Percentiles rank a stretch among this genome's conserved stretches.
Conservation (phyloP, 2,329 filamentous ascomycete genomes). For the Stagonosporopsis rhizophila region DNA sequence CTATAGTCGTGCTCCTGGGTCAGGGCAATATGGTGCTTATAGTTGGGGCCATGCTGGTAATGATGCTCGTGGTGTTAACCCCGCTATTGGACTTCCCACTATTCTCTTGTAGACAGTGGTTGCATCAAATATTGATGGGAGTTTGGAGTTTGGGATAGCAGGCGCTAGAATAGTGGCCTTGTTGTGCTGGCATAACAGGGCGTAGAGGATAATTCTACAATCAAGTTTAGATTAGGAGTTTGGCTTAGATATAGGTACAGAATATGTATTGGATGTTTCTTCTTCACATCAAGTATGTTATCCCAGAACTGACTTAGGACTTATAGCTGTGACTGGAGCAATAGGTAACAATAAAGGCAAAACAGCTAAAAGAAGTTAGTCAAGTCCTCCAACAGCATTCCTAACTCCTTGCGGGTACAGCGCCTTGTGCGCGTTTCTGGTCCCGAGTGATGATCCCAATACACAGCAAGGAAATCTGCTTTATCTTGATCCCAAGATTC, state of each 20-base stretch:
- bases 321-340: neutral
- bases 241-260: neutral
- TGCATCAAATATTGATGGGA: neutral
- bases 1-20: neutral
- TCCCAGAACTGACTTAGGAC: neutral
- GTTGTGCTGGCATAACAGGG: neutral
- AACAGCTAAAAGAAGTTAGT: conserved; percentile 13
- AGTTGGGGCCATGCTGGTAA: neutral
- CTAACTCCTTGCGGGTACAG: conserved; percentile 16
- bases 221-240: neutral
- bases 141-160: neutral
- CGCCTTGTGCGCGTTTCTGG: conserved; percentile 7
- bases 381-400: conserved; percentile 8
- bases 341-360: neutral
- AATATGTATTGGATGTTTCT: conserved; percentile 1
- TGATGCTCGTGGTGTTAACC: neutral
- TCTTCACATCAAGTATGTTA: neutral
- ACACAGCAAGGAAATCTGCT: conserved; percentile 21
- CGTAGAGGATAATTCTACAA: neutral
- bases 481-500: conserved; percentile 18
- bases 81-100: neutral
- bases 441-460: conserved; percentile 12
- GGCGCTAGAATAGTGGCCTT: neutral
- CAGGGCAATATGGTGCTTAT: neutral
- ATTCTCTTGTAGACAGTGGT: neutral